These are phyloP conservation scores for Trichocomaceae sp. DNA, from an alignment of 2,329 filamentous ascomycete species.

Conservation along the genomic window DNA sequence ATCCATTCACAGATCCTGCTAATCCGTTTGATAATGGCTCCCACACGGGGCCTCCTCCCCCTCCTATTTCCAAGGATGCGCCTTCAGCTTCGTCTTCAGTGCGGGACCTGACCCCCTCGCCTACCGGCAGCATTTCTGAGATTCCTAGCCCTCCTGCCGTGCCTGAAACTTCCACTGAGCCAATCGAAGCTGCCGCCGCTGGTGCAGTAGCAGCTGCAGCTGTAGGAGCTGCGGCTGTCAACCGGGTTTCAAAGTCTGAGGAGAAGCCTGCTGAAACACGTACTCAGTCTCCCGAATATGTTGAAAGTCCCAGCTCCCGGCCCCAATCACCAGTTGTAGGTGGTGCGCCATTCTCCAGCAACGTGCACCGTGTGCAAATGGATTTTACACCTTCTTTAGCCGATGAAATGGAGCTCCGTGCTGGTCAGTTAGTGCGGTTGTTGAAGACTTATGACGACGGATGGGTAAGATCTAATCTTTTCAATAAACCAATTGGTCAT, in stretches of 20 bases:
- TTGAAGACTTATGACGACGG: constrained; percentile 97
- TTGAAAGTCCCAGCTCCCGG: constrained; percentile 20
- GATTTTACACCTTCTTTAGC: constrained; percentile 90
- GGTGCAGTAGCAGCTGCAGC: constrained; percentile 37
- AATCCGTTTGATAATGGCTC: constrained; percentile 68
- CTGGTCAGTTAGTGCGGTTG: constrained; percentile 78
- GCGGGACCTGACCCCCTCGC: constrained; percentile 32
- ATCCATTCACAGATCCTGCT: constrained; percentile 48
- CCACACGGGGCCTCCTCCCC: constrained; percentile 36
- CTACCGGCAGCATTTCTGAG: constrained; percentile 5
- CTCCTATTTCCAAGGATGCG: constrained; percentile 14
- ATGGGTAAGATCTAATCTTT: constrained; percentile 62
- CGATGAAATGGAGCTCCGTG: constrained; percentile 76
- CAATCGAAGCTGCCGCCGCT: constrained; percentile 7
- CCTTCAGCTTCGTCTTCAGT: constrained; percentile 27
- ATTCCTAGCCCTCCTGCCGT: background rate
- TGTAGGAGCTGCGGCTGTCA: constrained; percentile 31
- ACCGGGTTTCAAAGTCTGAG: constrained; percentile 18
- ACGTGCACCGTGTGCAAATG: constrained; percentile 87
- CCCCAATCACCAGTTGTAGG: constrained; percentile 49
- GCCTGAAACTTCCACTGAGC: background rate
- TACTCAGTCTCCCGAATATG: constrained; percentile 19
- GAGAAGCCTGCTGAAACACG: constrained; percentile 19
- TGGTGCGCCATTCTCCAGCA: constrained; percentile 52
- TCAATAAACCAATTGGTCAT: background rate